Evolutionary conservation across 345 rosid genomes (phyloP), one percentile per base, ranked within the genome.

Genomic region (Eucalyptus cloeziana): DNA sequence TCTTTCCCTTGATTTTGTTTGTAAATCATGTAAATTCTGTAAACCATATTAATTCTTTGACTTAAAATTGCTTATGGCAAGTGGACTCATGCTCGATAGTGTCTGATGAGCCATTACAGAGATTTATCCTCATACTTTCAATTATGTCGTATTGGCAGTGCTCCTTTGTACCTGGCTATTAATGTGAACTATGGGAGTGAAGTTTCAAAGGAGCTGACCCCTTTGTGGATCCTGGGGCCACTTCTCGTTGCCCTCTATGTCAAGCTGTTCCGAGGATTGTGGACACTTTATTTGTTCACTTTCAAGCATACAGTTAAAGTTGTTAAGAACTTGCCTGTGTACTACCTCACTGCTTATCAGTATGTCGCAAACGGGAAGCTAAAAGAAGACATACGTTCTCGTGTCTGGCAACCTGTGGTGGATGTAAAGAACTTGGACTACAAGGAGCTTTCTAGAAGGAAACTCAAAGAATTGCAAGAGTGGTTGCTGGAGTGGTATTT

Each of bases 151-250:
- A 87, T 89, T 86, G 93, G 93, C 96, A 97, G 99, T 89, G 88
- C 92, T 87, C 99, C 99, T 49, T 90, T 92, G 89, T 96, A 92
- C 90, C 89, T 97, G 88, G 95, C 93, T 21, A 92, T 97, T 88
- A 95, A 93, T 88, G 89, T 92, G 31, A 89, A 92, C 30, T 95
- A 94, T n/a, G 99, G 99, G 50, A 90, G 92, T 50, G 95, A 93
- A 93, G 97, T 97, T 90, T 95, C 98, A 56, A 95, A 94, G 92
- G 98, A 97, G 92, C 90, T 97, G 92, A 91, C 93, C 25, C 99
- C 99, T 50, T 88, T 97, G 91, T 97, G 99, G 99, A 90, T 96
- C 21, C 79, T 92, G 13, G 99, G 99, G n/a, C 99, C 99, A 83
- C 88, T 96, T 88, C 89, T 96, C 56, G 93, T 92, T 49, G 95